These are phyloP conservation scores for Linnemannia schmuckeri DNA, from an alignment of 192 early-diverging fungal species.

Conservation along the genomic window DNA sequence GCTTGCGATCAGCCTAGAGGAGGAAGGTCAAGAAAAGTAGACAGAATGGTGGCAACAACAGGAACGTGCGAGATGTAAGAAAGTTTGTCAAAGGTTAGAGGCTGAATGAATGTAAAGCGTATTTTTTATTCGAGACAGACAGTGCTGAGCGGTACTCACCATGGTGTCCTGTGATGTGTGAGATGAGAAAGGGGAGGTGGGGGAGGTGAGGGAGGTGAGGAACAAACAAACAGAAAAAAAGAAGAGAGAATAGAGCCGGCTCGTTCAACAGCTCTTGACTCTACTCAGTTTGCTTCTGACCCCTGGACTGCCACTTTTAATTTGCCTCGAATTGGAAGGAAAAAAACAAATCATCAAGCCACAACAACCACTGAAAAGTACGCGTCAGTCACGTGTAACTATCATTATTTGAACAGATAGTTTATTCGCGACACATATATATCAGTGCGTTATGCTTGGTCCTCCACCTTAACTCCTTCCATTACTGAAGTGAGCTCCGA, in stretches of 20 bases:
- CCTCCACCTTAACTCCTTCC: constrained; percentile 30
- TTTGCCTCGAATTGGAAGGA: constrained; percentile 10
- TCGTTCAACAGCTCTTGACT: not conserved
- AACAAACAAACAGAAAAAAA: not conserved
- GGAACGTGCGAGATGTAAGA: constrained; percentile 5
- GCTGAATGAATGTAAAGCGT: not conserved
- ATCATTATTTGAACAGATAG: not conserved
- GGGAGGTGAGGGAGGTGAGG: not conserved
- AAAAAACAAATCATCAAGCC: constrained; percentile 11
- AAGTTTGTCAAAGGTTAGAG: not conserved
- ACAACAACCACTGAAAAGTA: not conserved
- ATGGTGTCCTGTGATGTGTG: constrained; percentile 16
- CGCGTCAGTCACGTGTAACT: constrained; percentile 14
- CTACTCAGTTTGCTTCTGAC: not conserved
- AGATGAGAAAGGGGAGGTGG: not conserved
- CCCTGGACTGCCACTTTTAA: not conserved
- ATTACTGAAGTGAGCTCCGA: constrained; percentile 18
- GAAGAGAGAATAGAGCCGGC: not conserved
- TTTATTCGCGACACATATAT: not conserved
- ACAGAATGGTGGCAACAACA: not conserved
- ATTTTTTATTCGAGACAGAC: not conserved
- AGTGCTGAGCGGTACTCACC: not conserved
- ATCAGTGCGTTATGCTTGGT: not conserved
- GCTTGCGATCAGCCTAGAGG: constrained; percentile 63
- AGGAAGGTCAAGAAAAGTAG: not conserved